A percentile compares a stretch with the other conserved stretches of the same genome.
phyloP scores from a whole-genome alignment of 1,284 basidiomycete species.

The Porodaedalea pini region DNA sequence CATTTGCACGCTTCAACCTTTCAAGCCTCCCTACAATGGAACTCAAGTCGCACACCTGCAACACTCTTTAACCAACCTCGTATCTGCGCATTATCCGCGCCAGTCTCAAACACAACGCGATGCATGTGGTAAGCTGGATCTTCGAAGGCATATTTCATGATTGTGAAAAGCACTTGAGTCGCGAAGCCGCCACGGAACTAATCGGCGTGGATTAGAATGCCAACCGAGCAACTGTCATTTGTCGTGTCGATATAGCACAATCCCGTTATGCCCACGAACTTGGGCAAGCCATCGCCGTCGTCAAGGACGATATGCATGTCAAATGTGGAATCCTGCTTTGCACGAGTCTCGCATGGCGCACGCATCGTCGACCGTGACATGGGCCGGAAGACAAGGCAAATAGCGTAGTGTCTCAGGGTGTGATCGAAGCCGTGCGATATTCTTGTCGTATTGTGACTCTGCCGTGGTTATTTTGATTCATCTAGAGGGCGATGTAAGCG shows the following conservation, averaged over 20 bases:
- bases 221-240: constrained; percentile 37
- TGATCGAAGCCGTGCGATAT: constrained; percentile 33
- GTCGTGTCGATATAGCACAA: constrained; percentile 37
- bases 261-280: constrained; percentile 36
- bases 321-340: constrained; percentile 31
- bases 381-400: constrained; percentile 37
- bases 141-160: too few relatives aligned
- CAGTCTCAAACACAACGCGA: too few relatives aligned
- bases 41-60: too few relatives aligned
- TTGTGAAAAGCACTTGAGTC: too few relatives aligned
- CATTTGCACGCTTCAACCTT: too few relatives aligned
- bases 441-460: constrained; percentile 34
- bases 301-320: constrained; percentile 37
- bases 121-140: too few relatives aligned
- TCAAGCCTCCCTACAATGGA: too few relatives aligned
- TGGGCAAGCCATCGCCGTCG: constrained; percentile 24
- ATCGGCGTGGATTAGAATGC: constrained; percentile 44
- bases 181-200: too few relatives aligned
- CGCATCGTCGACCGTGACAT: constrained; percentile 35
- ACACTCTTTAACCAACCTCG: too few relatives aligned
- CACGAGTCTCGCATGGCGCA: constrained; percentile 34
- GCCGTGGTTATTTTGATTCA: too few relatives aligned
- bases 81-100: too few relatives aligned
- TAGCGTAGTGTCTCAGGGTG: constrained; percentile 37
- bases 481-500: too few relatives aligned